A percentile compares a stretch with the other conserved stretches of the same genome.
Evolutionary conservation across 2,329 filamentous ascomycete species (phyloP).

Genomic region (Colletotrichum sansevieriae): DNA sequence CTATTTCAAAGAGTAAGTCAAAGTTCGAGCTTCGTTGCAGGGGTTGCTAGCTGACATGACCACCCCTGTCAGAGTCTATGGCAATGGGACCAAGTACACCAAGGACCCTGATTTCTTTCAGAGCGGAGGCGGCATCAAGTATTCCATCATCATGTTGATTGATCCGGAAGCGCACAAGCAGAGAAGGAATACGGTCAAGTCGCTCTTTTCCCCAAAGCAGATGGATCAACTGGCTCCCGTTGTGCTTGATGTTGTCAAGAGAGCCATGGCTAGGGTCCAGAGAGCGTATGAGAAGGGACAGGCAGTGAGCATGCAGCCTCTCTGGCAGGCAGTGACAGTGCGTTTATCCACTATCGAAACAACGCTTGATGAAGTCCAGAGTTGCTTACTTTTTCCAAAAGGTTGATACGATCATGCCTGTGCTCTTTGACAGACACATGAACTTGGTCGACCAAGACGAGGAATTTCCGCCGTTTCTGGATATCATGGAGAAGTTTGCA

Average conservation of each 20-base stretch:
- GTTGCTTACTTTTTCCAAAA: not conserved
- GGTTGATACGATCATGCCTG: conserved; percentile 20
- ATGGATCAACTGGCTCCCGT: conserved; percentile 16
- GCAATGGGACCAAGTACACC: conserved; percentile 18
- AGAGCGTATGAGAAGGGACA: not conserved
- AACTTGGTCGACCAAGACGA: conserved; percentile 18
- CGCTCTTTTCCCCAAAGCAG: conserved; percentile 15
- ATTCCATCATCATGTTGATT: conserved; percentile 33
- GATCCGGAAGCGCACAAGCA: conserved; percentile 25
- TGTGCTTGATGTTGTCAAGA: conserved; percentile 12
- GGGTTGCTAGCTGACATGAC: not conserved
- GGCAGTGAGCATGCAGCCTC: conserved; percentile 9
- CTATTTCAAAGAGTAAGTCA: conserved; percentile 19
- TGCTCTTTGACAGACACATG: conserved; percentile 15
- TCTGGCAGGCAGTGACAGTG: conserved; percentile 12
- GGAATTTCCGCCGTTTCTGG: conserved; percentile 11
- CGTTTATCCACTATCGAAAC: not conserved
- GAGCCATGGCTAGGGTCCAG: not conserved
- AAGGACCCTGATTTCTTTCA: conserved; percentile 27
- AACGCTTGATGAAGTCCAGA: not conserved
- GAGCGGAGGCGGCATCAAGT: conserved; percentile 28
- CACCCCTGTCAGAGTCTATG: not conserved
- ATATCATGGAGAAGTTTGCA: conserved; percentile 19
- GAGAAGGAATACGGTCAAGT: conserved; percentile 16
- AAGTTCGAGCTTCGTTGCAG: not conserved